Conservation (phyloP, 371 early-diverging fungal genomes). For the Lichtheimia ramosa region DNA sequence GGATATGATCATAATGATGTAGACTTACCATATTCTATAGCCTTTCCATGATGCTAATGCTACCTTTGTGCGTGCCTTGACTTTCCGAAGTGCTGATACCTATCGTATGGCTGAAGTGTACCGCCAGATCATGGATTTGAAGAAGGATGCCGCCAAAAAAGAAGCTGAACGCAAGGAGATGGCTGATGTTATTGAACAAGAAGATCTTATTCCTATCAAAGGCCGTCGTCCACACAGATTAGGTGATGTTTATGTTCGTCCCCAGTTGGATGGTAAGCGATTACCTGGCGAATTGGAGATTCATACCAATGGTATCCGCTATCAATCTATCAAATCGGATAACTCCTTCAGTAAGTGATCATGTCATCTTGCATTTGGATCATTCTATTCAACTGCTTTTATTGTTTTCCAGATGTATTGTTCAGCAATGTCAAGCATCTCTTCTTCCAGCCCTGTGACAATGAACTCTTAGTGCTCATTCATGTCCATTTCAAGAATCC, state of each 20-base stretch:
- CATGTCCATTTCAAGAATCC: constrained; percentile 97
- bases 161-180: constrained; percentile 93
- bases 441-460: constrained; percentile 98
- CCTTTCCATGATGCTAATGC: constrained; percentile 89
- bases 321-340: constrained; percentile 81
- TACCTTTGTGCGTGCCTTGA: constrained; percentile 90
- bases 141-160: constrained; percentile 85
- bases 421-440: constrained; percentile 98
- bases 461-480: constrained; percentile 92
- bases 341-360: constrained; percentile 71
- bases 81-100: constrained; percentile 88
- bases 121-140: constrained; percentile 83
- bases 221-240: constrained; percentile 81
- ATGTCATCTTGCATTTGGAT: not conserved
- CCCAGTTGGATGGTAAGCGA: constrained; percentile 83
- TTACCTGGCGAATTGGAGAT: constrained; percentile 93
- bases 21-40: constrained; percentile 15
- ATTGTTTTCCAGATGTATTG: constrained; percentile 69
- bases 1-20: not conserved
- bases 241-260: constrained; percentile 89
- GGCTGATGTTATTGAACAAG: constrained; percentile 97
- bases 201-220: constrained; percentile 77
- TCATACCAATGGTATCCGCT: constrained; percentile 93
- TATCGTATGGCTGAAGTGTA: constrained; percentile 83
- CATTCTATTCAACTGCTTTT: not conserved